Conservation (phyloP, 768 basidiomycete species). For the Tylopilus plumbeoviolaceoides region DNA sequence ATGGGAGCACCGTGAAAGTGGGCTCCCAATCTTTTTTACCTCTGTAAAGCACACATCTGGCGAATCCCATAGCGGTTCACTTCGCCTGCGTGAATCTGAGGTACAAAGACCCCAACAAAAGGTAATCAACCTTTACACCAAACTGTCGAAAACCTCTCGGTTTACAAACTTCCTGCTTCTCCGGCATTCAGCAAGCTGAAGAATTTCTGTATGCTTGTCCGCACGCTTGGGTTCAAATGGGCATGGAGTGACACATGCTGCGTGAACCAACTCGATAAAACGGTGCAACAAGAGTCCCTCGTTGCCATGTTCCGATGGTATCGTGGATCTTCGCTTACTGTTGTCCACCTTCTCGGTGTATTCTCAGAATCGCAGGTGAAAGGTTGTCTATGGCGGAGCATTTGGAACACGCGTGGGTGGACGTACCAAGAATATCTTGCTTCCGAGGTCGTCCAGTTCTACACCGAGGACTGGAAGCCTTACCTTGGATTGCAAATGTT, state of each 20-base stretch:
- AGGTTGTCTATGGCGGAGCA: not conserved
- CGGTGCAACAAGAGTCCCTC: not conserved
- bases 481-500: not conserved
- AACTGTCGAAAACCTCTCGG: not conserved
- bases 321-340: not conserved
- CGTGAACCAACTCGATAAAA: not conserved
- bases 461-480: slow-evolving; percentile 7
- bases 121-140: too few species aligned
- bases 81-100: too few species aligned
- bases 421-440: slow-evolving; percentile 9
- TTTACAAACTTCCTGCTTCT: not conserved
- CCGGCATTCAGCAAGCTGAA: not conserved
- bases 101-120: too few species aligned
- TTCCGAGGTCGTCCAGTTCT: slow-evolving; percentile 7
- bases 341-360: not conserved
- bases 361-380: not conserved
- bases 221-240: not conserved
- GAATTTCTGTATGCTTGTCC: not conserved
- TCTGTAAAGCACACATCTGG: too few species aligned
- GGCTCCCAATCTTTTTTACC: too few species aligned
- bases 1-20: too few species aligned
- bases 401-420: slow-evolving; percentile 17
- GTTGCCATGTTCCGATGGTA: not conserved
- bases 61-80: too few species aligned
- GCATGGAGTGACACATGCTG: not conserved